Evolutionary conservation across 2,329 filamentous ascomycete species (phyloP).

Genomic region (Fusarium pininemorale): DNA sequence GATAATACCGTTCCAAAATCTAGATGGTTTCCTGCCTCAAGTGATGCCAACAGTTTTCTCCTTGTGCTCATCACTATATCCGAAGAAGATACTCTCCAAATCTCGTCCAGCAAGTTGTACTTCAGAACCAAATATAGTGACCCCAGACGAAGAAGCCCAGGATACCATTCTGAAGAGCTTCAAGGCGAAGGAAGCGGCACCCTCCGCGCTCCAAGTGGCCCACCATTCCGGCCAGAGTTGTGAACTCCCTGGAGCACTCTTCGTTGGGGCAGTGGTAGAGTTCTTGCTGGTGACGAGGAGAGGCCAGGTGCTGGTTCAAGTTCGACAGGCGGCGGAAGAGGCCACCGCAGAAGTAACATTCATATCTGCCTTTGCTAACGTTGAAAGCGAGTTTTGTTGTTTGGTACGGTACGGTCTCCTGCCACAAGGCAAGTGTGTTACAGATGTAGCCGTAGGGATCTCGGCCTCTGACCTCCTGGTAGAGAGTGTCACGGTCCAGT

Average conservation of each 20-base stretch:
- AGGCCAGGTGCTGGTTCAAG: conserved; percentile 65
- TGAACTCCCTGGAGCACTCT: conserved; percentile 50
- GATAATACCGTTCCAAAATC: background rate
- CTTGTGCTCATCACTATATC: background rate
- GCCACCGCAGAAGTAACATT: conserved; percentile 56
- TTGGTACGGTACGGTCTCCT: conserved; percentile 45
- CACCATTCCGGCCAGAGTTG: conserved; percentile 50
- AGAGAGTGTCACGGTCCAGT: conserved; percentile 60
- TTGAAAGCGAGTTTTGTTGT: conserved; percentile 58
- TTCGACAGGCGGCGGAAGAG: conserved; percentile 47
- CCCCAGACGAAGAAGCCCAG: conserved; percentile 21
- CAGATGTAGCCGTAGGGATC: conserved; percentile 61
- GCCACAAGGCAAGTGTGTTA: conserved; percentile 60
- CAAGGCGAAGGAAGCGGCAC: conserved; percentile 52
- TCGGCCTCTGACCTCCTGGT: conserved; percentile 52
- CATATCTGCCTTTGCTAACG: conserved; percentile 33
- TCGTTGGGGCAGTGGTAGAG: conserved; percentile 54
- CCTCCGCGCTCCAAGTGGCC: conserved; percentile 57
- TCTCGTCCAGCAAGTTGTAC: no score
- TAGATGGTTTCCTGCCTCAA: background rate
- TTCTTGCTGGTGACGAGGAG: conserved; percentile 51
- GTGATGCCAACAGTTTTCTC: background rate
- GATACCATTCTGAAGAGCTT: conserved; percentile 48
- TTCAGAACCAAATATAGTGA: conserved; percentile 13
- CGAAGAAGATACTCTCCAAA: background rate